phyloP scores from a whole-genome alignment of 2,329 filamentous ascomycete genomes.

The Pseudogymnoascus sp. region DNA sequence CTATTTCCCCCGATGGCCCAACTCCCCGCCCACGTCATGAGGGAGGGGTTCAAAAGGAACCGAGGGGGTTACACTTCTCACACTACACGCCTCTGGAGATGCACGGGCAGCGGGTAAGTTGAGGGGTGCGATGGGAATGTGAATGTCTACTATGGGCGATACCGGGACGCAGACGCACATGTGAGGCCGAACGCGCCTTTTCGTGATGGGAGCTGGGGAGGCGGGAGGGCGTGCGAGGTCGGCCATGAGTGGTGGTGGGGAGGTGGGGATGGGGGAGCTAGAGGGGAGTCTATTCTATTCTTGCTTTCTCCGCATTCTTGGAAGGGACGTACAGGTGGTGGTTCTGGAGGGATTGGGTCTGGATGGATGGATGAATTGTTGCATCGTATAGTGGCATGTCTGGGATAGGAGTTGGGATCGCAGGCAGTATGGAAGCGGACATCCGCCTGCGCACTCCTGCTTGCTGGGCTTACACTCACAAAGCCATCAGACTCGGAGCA shows the following conservation, averaged over 20 bases:
- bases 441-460: background rate
- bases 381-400: background rate
- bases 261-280: background rate
- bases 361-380: too few relatives aligned
- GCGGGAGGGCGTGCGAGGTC: constrained; percentile 2
- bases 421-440: background rate
- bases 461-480: too few relatives aligned
- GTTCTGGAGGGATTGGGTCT: background rate
- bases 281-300: background rate
- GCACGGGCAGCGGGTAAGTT: background rate
- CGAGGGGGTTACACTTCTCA: background rate
- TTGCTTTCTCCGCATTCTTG: background rate
- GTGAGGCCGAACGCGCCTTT: background rate
- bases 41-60: background rate
- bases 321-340: background rate
- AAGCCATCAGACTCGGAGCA: background rate
- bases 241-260: background rate
- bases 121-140: background rate
- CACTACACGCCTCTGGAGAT: background rate
- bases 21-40: background rate
- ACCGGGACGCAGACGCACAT: background rate
- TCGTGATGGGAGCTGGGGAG: background rate
- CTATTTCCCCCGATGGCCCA: background rate
- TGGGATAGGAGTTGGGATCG: background rate
- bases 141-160: background rate